Evolutionary conservation across 148 eudicot genomes (phyloP).

Genomic region (Spergularia marina): DNA sequence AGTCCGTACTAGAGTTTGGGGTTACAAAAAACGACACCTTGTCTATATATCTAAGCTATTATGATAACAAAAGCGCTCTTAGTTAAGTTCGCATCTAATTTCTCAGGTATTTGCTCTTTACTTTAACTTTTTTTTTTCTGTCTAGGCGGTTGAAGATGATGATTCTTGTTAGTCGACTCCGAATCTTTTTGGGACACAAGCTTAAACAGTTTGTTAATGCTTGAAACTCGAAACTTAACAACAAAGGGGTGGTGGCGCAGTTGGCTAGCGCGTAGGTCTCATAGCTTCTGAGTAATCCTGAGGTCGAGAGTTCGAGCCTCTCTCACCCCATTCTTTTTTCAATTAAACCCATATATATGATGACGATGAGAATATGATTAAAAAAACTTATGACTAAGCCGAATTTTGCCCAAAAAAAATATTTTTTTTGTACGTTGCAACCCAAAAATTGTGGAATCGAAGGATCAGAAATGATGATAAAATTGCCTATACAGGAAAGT

Average conservation of each 20-base stretch:
- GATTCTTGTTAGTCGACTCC: no score
- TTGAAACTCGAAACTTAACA: not conserved
- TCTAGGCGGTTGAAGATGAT: no score
- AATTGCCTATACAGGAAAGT: constrained; percentile 31
- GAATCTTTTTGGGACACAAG: no score
- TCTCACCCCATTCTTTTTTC: constrained; percentile 37
- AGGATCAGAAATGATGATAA: not conserved
- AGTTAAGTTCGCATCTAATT: no score
- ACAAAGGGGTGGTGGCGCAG: constrained; percentile 54
- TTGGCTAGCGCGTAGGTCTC: constrained; percentile 66
- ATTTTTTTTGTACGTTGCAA: constrained; percentile 16
- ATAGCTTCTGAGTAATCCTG: constrained; percentile 48
- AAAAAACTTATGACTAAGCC: not conserved
- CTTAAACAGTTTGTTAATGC: no score
- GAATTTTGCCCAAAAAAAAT: not conserved
- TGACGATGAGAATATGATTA: not conserved
- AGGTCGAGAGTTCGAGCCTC: constrained; percentile 67
- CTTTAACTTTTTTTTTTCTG: no score
- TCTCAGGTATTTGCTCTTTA: no score
- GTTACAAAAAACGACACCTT: no score
- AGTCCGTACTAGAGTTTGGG: no score
- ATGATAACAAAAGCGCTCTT: no score
- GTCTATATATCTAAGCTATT: no score
- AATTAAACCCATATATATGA: no score
- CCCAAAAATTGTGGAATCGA: constrained; percentile 20